These are phyloP conservation scores for Nakazawaea anatomiae DNA, from an alignment of 805 yeast species.

Conservation along the genomic window DNA sequence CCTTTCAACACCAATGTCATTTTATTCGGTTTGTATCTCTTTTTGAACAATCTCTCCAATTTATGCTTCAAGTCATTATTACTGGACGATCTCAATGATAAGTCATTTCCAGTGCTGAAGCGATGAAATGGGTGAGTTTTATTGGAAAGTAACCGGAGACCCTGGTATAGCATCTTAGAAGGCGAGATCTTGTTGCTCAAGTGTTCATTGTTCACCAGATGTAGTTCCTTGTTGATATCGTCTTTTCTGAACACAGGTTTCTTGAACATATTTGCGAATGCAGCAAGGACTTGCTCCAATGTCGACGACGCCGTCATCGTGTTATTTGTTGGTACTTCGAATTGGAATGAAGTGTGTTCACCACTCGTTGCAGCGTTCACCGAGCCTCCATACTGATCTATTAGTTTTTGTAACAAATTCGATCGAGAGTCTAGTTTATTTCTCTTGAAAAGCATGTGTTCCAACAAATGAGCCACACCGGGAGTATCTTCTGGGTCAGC, in stretches of 20 bases:
- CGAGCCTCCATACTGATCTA: conserved; percentile 47
- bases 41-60: conserved; percentile 32
- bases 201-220: conserved; percentile 66
- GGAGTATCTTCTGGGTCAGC: conserved; percentile 64
- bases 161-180: conserved; percentile 53
- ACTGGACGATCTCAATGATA: conserved; percentile 36
- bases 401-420: conserved; percentile 34
- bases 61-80: conserved; percentile 29
- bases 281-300: conserved; percentile 39
- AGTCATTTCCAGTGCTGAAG: conserved; percentile 59
- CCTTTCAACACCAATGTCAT: conserved; percentile 59
- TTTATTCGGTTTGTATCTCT: conserved; percentile 38
- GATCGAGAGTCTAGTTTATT: conserved; percentile 44
- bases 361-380: conserved; percentile 67
- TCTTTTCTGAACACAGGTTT: conserved; percentile 42
- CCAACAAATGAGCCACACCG: conserved; percentile 90
- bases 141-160: conserved; percentile 44
- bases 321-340: conserved; percentile 47
- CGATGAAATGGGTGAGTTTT: conserved; percentile 46
- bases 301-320: conserved; percentile 11
- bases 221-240: conserved; percentile 43
- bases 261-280: conserved; percentile 46
- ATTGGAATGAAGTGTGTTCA: conserved; percentile 58
- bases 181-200: conserved; percentile 37
- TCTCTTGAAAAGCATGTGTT: conserved; percentile 61